Conservation (phyloP, 1,139 yeast genomes). For the Nakaseomyces bracarensis region DNA sequence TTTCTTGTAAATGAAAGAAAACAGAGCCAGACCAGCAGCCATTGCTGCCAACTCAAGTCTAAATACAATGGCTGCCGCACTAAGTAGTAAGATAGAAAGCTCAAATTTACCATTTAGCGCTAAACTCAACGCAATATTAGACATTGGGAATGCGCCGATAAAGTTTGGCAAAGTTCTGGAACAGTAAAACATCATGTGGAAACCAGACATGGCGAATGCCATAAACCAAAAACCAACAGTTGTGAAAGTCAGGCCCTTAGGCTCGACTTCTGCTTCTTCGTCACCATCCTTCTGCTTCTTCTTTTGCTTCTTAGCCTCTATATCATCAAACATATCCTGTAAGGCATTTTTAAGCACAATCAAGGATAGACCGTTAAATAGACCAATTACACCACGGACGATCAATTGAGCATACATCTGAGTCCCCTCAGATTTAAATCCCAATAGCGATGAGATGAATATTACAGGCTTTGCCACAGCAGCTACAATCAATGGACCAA, state of each 20-base stretch:
- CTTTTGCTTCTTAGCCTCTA: slow-evolving; percentile 11
- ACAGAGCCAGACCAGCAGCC: slow-evolving; percentile 41
- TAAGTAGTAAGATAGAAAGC: slow-evolving; percentile 47
- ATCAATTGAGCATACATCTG: slow-evolving; percentile 42
- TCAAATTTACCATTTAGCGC: slow-evolving; percentile 44
- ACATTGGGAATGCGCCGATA: slow-evolving; percentile 63
- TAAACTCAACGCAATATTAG: slow-evolving; percentile 47
- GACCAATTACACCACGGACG: slow-evolving; percentile 48
- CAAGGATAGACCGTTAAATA: slow-evolving; percentile 38
- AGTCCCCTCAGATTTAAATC: slow-evolving; percentile 14
- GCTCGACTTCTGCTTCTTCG: not conserved
- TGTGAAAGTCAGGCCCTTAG: slow-evolving; percentile 12
- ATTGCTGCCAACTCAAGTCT: slow-evolving; percentile 66
- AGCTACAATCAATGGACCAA: slow-evolving; percentile 61
- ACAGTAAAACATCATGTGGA: slow-evolving; percentile 70
- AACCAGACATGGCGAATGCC: slow-evolving; percentile 54
- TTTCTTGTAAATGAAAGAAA: slow-evolving; percentile 39
- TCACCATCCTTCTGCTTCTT: slow-evolving; percentile 13
- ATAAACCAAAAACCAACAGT: slow-evolving; percentile 49
- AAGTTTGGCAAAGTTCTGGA: slow-evolving; percentile 83
- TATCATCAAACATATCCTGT: slow-evolving; percentile 18
- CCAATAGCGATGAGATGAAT: slow-evolving; percentile 15
- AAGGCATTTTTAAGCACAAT: slow-evolving; percentile 31
- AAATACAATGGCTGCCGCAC: slow-evolving; percentile 60
- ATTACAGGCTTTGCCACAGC: slow-evolving; percentile 35